Evolutionary conservation across 1,284 basidiomycete genomes (phyloP), one percentile per base, ranked within the genome.

Genomic region (Ganoderma meredithae): DNA sequence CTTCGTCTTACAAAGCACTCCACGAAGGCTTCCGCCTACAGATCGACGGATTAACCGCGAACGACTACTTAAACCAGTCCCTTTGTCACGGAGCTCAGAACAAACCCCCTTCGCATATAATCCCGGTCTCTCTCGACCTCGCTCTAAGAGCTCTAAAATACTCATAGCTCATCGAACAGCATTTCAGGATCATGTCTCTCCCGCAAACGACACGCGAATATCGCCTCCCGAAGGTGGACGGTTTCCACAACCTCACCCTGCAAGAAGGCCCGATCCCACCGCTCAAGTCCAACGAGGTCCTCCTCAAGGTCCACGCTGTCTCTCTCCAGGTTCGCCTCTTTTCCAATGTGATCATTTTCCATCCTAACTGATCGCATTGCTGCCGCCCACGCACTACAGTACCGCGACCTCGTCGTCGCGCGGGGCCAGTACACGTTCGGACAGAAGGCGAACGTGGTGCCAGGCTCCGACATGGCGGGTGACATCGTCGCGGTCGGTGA

Each of bases 401-500:
- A 78, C 68, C 81, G 85, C 56, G 85, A 87, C 74, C 73, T 86
- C n/a, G 60, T 76, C 13, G 75, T 86, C 41, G 78, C 82, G 6
- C 76, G 63, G 6, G 80, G 80, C 19, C 22, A 41, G 0, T 83
- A 83, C 69, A 76, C 79, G 9, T 65, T 71, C 33, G 71, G 71
- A 1, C 63, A 71, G 43, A 78, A 77, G 36, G 72, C 75, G 4
- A 76, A 85, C 49, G 71, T 85, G 3, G 81, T 89, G 15, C 88
- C 89, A 0, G 81, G 83, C 75, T 90, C 88, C 4, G 90, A 92
- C 72, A 83, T 85, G 70, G 88, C 90, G 19, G 90, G 90, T 9
- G 86, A 89, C 73, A 80, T 91, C 60, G 78, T 88, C 52, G 81
- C 83, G 2, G 75, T 89, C 22, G 89, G 90, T 4, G 77, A 79